Conservation (phyloP, 2,329 filamentous ascomycete genomes). For the Cladophialophora psammophila region DNA sequence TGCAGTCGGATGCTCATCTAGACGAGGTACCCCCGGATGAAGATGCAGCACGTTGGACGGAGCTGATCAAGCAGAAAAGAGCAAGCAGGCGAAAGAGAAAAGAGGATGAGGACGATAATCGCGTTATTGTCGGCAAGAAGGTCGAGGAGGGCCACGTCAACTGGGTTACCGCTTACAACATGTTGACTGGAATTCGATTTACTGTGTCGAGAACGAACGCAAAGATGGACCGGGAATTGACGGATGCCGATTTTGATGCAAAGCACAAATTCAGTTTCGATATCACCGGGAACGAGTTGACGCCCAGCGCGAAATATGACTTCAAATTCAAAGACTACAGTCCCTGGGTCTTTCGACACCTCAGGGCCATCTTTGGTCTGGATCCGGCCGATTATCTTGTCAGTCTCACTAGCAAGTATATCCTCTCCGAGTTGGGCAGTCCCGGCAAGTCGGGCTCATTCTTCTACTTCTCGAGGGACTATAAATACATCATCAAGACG, state of each 20-base stretch:
- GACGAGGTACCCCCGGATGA: constrained; percentile 89
- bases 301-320: constrained; percentile 97
- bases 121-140: constrained; percentile 92
- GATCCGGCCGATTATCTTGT: constrained; percentile 98
- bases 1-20: constrained; percentile 81
- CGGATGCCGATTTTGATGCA: constrained; percentile 88
- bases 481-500: constrained; percentile 99
- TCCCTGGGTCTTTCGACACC: constrained; percentile 97
- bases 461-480: constrained; percentile 99
- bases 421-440: constrained; percentile 93
- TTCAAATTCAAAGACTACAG: constrained; percentile 99
- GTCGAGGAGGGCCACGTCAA: constrained; percentile 97
- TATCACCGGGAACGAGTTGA: constrained; percentile 95
- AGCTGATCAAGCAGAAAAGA: constrained; percentile 88
- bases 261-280: constrained; percentile 99
- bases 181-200: constrained; percentile 98
- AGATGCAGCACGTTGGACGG: constrained; percentile 89
- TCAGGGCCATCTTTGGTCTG: constrained; percentile 84
- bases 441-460: constrained; percentile 98
- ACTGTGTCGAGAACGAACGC: constrained; percentile 96
- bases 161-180: constrained; percentile 98
- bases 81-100: constrained; percentile 83
- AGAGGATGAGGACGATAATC: constrained; percentile 89
- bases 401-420: constrained; percentile 98
- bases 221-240: constrained; percentile 90